phyloP scores from a whole-genome alignment of 139 green algal species.

The Picochlorum sp. region DNA sequence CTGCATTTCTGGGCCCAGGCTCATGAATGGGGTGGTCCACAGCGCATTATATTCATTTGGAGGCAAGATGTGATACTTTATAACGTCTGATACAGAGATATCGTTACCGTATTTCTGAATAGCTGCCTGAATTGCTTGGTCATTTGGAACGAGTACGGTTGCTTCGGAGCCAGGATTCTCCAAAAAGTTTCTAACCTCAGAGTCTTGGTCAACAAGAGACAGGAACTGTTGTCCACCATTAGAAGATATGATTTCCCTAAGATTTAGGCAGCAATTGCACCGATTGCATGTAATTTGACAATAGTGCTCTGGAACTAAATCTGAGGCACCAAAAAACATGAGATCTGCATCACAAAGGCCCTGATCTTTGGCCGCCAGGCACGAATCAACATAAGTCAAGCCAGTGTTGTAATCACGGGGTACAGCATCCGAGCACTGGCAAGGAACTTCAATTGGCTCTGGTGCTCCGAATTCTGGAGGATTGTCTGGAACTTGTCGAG shows the following conservation, averaged over 20 bases:
- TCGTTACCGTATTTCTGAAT: slow-evolving; percentile 3
- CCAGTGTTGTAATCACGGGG: neutral
- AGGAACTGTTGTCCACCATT: slow-evolving; percentile 19
- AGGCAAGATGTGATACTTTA: slow-evolving; percentile 38
- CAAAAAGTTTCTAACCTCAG: slow-evolving; percentile 16
- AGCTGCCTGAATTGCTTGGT: slow-evolving; percentile 20
- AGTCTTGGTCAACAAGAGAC: slow-evolving; percentile 4
- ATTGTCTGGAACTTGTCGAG: neutral
- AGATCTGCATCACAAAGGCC: slow-evolving; percentile 10
- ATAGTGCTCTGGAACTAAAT: slow-evolving; percentile 24
- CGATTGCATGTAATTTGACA: slow-evolving; percentile 32
- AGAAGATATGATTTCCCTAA: slow-evolving; percentile 9
- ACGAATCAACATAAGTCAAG: neutral
- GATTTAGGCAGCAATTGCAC: slow-evolving; percentile 25
- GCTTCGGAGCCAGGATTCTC: slow-evolving; percentile 19
- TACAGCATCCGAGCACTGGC: slow-evolving; percentile 21
- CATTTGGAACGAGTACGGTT: slow-evolving; percentile 32
- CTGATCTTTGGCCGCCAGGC: slow-evolving; percentile 8
- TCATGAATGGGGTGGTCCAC: slow-evolving; percentile 34
- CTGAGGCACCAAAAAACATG: slow-evolving; percentile 20
- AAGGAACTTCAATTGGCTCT: slow-evolving; percentile 4
- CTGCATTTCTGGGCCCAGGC: slow-evolving; percentile 15
- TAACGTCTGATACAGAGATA: slow-evolving; percentile 9
- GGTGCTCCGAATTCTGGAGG: neutral
- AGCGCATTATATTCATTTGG: slow-evolving; percentile 22